A percentile compares a stretch with the other conserved stretches of the same genome.
Conservation (phyloP, 2,329 filamentous ascomycete genomes). For the Penicillium capsulatum region DNA sequence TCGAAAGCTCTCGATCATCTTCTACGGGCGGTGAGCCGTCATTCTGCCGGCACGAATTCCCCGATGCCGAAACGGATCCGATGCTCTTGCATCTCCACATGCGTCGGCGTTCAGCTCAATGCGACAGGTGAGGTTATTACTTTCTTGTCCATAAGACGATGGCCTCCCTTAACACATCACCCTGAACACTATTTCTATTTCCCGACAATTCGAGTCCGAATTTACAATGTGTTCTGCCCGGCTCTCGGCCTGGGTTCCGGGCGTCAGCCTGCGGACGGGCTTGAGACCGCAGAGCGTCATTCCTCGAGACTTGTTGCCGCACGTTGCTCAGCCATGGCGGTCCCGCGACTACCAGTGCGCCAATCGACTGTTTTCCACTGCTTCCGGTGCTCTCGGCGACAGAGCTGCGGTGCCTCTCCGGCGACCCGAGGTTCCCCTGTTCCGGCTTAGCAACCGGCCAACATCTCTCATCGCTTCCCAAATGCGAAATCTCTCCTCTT, state of each 20-base stretch:
- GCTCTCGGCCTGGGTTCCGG: slow-evolving; percentile 36
- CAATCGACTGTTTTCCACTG: slow-evolving; percentile 24
- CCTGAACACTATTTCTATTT: slow-evolving; percentile 15
- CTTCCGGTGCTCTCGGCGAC: slow-evolving; percentile 20
- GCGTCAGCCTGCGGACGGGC: slow-evolving; percentile 26
- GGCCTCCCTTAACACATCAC: slow-evolving; percentile 24
- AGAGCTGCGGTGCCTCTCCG: slow-evolving; percentile 13
- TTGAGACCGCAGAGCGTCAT: slow-evolving; percentile 18
- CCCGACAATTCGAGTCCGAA: slow-evolving; percentile 2
- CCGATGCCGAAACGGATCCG: slow-evolving; percentile 12
- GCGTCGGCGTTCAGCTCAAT: slow-evolving; percentile 9
- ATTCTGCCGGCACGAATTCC: slow-evolving; percentile 22
- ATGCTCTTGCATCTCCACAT: slow-evolving; percentile 16
- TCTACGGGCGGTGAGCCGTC: slow-evolving; percentile 29
- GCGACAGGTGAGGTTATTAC: slow-evolving; percentile 7
- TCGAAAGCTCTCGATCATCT: slow-evolving; percentile 34
- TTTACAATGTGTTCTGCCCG: slow-evolving; percentile 42
- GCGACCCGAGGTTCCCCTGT: slow-evolving; percentile 14
- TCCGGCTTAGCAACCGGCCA: slow-evolving; percentile 11
- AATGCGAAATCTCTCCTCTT: slow-evolving; percentile 28
- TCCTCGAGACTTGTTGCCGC: slow-evolving; percentile 17
- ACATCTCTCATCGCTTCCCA: slow-evolving; percentile 19
- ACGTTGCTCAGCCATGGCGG: slow-evolving; percentile 3
- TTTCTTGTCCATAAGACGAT: slow-evolving; percentile 27
- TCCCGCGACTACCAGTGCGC: slow-evolving; percentile 9